Evolutionary conservation across 495 filamentous ascomycete species (phyloP), one percentile per base, ranked within the genome.

Genomic region (Xylaria curta): DNA sequence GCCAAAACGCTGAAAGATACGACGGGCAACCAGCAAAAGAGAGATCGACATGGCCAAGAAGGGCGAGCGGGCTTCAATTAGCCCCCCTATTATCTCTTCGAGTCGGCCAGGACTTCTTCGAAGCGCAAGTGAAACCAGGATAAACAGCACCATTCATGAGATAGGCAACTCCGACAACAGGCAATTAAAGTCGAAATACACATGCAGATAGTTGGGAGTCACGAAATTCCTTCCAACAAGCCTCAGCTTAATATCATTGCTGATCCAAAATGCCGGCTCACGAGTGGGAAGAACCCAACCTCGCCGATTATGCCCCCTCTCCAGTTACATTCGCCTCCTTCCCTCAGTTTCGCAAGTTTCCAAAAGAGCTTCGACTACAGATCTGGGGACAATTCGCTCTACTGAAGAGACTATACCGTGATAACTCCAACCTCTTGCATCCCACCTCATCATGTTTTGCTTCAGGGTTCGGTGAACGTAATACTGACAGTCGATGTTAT

Each of bases 61-160:
- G 56, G 64, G 68, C 31, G 84, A 85, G 51, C 81, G 81, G 58
- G 78, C 78, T 19, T 83, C 83, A 10, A 83, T 86, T 44, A 90
- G 86, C 73, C 88, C 88, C 26, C 89, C 88, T 6, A 80, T 86
- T 72, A 86, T 85, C 65, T 71, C 81, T 19, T 72, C 81, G 2
- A 78, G 81, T 33, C 86, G 88, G 12, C 88, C 89, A 8, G 85
- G 84, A 0, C 74, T 93, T 49, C 87, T 87, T 28, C 87, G 90
- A 46, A 93, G 91, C 75, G 75, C 88, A 21, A 92, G 87, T 72
- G 87, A 89, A 71, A 85, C 75, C 49, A 73, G 82, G 46, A n/a
- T n/a, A n/a, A n/a, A n/a, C n/a, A n/a, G n/a, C n/a, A n/a, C n/a
- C n/a, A n/a, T n/a, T n/a, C n/a, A n/a, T n/a, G n/a, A n/a, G n/a